These are phyloP conservation scores for Sarocladiaceae sp. DNA, from an alignment of 2,329 filamentous ascomycete genomes.

Conservation along the genomic window DNA sequence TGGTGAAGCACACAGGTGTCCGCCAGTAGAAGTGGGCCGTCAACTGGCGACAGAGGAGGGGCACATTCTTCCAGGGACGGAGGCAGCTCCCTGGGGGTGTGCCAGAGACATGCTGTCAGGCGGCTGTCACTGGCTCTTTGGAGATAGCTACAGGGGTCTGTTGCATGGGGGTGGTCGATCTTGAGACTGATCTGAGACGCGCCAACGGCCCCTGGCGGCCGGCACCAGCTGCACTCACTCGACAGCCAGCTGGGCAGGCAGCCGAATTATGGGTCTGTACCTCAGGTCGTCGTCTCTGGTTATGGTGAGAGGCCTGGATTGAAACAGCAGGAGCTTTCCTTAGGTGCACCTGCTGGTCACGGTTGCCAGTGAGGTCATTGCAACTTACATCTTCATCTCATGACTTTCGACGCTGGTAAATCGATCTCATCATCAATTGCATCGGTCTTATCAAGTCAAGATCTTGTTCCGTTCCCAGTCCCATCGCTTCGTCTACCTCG, in stretches of 20 bases:
- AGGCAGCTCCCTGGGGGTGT: background rate
- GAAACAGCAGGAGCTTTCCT: background rate
- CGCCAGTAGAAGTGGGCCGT: no score
- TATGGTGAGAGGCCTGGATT: background rate
- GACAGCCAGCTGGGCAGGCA: no score
- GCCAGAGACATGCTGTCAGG: no score
- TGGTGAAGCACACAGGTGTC: no score
- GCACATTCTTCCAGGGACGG: no score
- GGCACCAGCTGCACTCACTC: background rate
- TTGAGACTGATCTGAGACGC: constrained; percentile 43
- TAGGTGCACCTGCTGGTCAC: background rate
- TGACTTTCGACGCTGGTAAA: no score
- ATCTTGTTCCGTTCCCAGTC: background rate
- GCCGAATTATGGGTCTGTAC: no score
- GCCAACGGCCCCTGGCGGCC: constrained; percentile 11
- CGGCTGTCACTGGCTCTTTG: background rate
- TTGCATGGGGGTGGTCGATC: constrained; percentile 16
- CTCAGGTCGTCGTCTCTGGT: no score
- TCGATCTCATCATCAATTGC: background rate
- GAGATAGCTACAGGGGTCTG: constrained; percentile 14
- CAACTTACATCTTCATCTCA: background rate
- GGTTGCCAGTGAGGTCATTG: background rate
- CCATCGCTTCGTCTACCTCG: background rate
- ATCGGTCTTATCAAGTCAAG: background rate
- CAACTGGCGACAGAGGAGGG: background rate